Percentiles rank a stretch among this genome's conserved stretches.
Evolutionary conservation across 2,329 filamentous ascomycete species (phyloP).

Genomic region (Torrubiellomyces zombiae): DNA sequence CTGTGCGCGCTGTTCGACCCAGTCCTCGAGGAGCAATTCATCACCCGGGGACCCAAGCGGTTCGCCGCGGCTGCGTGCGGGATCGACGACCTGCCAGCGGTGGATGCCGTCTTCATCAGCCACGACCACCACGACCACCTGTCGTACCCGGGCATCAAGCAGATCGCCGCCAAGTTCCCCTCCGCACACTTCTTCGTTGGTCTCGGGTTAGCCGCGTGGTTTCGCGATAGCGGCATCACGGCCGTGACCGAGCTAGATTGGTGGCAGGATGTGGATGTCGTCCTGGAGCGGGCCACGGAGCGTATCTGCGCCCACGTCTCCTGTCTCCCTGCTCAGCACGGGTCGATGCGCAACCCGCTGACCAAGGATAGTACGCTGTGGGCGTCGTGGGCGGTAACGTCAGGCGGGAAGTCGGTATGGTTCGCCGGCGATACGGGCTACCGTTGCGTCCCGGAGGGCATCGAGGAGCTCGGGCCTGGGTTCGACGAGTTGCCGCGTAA

Average conservation of each 20-base stretch:
- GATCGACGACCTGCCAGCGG: constrained; percentile 58
- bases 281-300: constrained; percentile 24
- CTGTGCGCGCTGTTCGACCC: constrained; percentile 85
- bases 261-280: constrained; percentile 77
- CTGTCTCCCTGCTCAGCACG: constrained; percentile 76
- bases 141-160: constrained; percentile 55
- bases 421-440: constrained; percentile 91
- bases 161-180: constrained; percentile 55
- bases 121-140: constrained; percentile 93
- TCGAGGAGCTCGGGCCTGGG: constrained; percentile 56
- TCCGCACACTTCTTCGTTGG: constrained; percentile 79
- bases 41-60: constrained; percentile 54
- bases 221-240: constrained; percentile 48
- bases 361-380: constrained; percentile 69
- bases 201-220: constrained; percentile 71
- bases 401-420: constrained; percentile 62
- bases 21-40: too few species aligned
- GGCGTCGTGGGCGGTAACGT: constrained; percentile 70
- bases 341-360: constrained; percentile 47
- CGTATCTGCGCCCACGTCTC: constrained; percentile 55
- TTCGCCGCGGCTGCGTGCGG: constrained; percentile 65
- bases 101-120: constrained; percentile 66
- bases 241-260: constrained; percentile 85
- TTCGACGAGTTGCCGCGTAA: constrained; percentile 53
- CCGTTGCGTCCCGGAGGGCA: constrained; percentile 48